Conservation (phyloP, 805 yeast genomes). For the Vanderwaltozyma tropicalis region DNA sequence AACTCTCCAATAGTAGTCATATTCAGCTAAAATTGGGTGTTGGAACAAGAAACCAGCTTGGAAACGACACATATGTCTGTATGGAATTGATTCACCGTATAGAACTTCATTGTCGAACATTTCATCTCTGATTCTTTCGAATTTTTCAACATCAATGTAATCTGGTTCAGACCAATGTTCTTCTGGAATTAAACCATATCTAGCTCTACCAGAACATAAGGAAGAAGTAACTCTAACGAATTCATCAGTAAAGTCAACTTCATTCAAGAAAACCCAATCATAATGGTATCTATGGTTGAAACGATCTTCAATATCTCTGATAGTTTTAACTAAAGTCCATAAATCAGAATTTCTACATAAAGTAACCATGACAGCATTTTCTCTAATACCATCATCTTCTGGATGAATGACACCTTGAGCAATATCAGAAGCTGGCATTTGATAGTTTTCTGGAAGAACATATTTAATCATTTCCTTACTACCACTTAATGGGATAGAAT, state of each 20-base stretch:
- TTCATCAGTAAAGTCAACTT: conserved; percentile 47
- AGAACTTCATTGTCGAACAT: conserved; percentile 38
- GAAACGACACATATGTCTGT: conserved; percentile 56
- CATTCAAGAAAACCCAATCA: conserved; percentile 76
- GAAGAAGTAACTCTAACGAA: conserved; percentile 41
- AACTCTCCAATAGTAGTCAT: conserved; percentile 66
- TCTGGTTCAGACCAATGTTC: conserved; percentile 66
- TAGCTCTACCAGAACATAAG: conserved; percentile 46
- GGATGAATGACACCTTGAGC: conserved; percentile 25
- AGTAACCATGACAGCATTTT: conserved; percentile 58
- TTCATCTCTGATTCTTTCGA: conserved; percentile 35
- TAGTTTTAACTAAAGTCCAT: conserved; percentile 44
- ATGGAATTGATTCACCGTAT: conserved; percentile 55
- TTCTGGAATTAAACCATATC: conserved; percentile 50
- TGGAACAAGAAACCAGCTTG: conserved; percentile 49
- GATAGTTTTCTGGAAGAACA: conserved; percentile 6
- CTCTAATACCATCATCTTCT: conserved; percentile 29
- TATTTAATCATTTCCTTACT: conserved; percentile 1
- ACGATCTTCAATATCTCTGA: conserved; percentile 53
- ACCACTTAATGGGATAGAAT: not conserved
- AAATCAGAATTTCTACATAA: conserved; percentile 65
- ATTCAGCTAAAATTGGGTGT: conserved; percentile 45
- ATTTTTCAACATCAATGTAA: conserved; percentile 47
- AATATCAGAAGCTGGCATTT: conserved; percentile 23
- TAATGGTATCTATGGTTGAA: conserved; percentile 54